A percentile compares a stretch with the other conserved stretches of the same genome.
Conservation (phyloP, 2,329 filamentous ascomycete species). For the Incumbomyces lentus region DNA sequence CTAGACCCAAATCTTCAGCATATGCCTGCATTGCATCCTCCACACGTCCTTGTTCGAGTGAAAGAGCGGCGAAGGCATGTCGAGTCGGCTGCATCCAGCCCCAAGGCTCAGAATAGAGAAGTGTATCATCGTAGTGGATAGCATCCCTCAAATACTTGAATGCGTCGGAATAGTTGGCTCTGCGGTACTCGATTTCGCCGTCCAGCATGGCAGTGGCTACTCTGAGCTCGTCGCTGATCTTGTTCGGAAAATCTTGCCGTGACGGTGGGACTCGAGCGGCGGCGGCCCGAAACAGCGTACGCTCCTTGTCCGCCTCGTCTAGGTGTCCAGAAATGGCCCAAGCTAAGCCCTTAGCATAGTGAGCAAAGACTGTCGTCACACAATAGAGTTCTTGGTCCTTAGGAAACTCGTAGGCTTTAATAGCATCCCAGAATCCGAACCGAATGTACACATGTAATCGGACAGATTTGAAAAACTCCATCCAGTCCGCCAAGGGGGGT, state of each 20-base stretch:
- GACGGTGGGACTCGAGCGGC: constrained; percentile 44
- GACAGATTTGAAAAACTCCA: constrained; percentile 60
- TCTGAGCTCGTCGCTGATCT: constrained; percentile 50
- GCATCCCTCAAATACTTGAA: constrained; percentile 50
- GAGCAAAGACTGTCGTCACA: constrained; percentile 55
- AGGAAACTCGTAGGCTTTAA: constrained; percentile 48
- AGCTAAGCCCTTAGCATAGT: constrained; percentile 61
- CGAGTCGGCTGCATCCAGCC: constrained; percentile 68
- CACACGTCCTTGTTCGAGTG: constrained; percentile 54
- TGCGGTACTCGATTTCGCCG: constrained; percentile 63
- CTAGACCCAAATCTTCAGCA: constrained; percentile 51
- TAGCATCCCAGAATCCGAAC: constrained; percentile 61
- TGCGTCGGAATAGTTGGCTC: constrained; percentile 46
- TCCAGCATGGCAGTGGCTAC: constrained; percentile 57
- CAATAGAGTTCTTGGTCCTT: constrained; percentile 53
- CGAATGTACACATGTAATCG: constrained; percentile 60
- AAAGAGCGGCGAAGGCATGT: constrained; percentile 59
- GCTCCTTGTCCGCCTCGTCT: constrained; percentile 43
- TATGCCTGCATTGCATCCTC: constrained; percentile 50
- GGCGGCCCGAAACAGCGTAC: constrained; percentile 42
- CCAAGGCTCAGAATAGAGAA: constrained; percentile 66
- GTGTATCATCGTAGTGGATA: constrained; percentile 49
- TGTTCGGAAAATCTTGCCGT: constrained; percentile 60
- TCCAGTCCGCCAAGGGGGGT: constrained; percentile 68
- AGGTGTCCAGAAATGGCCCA: constrained; percentile 49